phyloP scores from a whole-genome alignment of 257 asterid species.

The Fraxinus pennsylvanica region DNA sequence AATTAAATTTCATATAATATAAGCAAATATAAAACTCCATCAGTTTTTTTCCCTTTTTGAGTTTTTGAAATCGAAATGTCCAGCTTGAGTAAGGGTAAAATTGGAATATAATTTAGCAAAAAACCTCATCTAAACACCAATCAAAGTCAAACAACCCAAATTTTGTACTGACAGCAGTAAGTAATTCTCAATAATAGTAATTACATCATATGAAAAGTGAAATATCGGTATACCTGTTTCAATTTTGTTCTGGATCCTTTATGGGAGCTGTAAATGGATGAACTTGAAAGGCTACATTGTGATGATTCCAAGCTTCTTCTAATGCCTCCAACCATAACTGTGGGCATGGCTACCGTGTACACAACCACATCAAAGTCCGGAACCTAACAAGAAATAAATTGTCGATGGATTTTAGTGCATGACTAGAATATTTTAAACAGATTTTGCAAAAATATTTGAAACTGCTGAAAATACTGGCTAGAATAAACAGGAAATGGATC shows the following conservation, averaged over 20 bases:
- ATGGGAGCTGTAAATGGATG: slow-evolving; percentile 53
- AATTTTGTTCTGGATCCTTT: slow-evolving; percentile 40
- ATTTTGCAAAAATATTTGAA: not conserved
- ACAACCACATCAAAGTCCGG: slow-evolving; percentile 78
- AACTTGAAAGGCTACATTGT: slow-evolving; percentile 61
- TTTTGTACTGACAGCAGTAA: not conserved
- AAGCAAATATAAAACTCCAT: not conserved
- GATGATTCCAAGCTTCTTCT: slow-evolving; percentile 77
- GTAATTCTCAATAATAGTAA: not conserved
- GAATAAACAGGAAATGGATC: slow-evolving; percentile 11
- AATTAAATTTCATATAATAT: not conserved
- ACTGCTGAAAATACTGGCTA: not conserved
- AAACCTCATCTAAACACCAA: not conserved
- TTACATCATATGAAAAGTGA: not conserved
- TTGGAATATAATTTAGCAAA: not conserved
- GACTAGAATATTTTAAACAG: not conserved
- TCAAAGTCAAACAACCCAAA: not conserved
- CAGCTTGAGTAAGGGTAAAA: not conserved
- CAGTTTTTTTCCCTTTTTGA: not conserved
- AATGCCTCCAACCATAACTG: slow-evolving; percentile 71
- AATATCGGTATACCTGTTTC: slow-evolving; percentile 45
- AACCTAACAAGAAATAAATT: slow-evolving; percentile 44
- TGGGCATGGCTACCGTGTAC: slow-evolving; percentile 72
- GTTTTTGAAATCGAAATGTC: not conserved
- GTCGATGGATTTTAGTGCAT: not conserved